These are phyloP conservation scores for Tetrahymena malaccensis DNA, from an alignment of 73 alveolate genomes.

Conservation along the genomic window DNA sequence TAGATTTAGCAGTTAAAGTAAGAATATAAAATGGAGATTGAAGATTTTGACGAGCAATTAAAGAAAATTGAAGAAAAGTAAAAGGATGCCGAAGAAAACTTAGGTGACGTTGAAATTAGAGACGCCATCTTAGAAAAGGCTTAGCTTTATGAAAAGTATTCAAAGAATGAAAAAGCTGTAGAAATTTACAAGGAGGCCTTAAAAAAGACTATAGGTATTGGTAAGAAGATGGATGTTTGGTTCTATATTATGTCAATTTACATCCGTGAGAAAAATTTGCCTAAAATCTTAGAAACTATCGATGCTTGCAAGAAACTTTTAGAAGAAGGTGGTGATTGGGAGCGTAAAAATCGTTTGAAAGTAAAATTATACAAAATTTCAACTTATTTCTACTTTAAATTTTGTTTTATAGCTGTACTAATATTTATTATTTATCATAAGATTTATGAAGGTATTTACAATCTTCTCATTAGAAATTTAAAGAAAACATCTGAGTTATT, in stretches of 20 bases:
- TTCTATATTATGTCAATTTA: conserved; percentile 61
- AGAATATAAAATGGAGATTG: neutral
- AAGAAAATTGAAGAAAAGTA: conserved; percentile 47
- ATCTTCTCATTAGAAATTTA: conserved; percentile 67
- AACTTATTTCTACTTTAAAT: neutral
- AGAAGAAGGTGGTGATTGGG: conserved; percentile 95
- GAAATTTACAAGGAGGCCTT: conserved; percentile 51
- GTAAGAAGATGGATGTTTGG: conserved; percentile 69
- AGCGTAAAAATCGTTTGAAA: conserved; percentile 82
- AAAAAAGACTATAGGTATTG: conserved; percentile 55
- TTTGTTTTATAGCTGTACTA: neutral
- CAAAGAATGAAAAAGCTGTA: conserved; percentile 55
- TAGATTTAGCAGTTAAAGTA: neutral
- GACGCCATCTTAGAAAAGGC: conserved; percentile 73
- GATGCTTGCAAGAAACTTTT: conserved; percentile 41
- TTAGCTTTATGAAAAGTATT: conserved; percentile 45
- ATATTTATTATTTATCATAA: neutral
- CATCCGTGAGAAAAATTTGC: conserved; percentile 43
- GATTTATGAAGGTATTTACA: conserved; percentile 81
- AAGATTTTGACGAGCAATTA: conserved; percentile 51
- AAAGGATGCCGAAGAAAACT: conserved; percentile 47
- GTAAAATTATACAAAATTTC: neutral
- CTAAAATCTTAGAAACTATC: conserved; percentile 47
- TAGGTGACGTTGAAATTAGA: conserved; percentile 68
- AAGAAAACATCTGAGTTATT: conserved; percentile 76